These are phyloP conservation scores for Neofusicoccum cordaticola DNA, from an alignment of 2,329 filamentous ascomycete species.

Conservation along the genomic window DNA sequence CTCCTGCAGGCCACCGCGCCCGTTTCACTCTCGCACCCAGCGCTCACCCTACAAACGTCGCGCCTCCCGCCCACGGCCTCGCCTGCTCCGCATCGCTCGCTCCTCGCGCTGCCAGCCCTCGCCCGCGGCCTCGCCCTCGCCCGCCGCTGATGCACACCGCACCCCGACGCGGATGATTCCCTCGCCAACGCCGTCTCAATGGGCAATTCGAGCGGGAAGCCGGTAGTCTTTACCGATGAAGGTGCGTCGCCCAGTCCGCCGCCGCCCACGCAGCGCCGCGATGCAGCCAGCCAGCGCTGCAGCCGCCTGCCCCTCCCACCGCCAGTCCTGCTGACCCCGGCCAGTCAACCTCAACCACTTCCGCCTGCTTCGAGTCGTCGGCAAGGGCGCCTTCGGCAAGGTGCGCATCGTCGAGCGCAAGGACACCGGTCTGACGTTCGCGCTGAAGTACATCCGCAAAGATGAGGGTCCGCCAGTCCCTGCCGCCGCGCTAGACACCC, in stretches of 20 bases:
- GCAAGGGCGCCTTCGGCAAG: conserved; percentile 96
- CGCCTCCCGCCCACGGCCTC: conserved; percentile 1
- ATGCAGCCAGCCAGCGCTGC: neutral
- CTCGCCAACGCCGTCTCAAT: conserved; percentile 49
- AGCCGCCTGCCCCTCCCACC: neutral
- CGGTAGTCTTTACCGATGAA: conserved; percentile 88
- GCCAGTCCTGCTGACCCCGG: conserved; percentile 22
- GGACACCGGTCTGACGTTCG: conserved; percentile 90
- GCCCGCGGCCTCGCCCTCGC: neutral
- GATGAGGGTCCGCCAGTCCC: conserved; percentile 75
- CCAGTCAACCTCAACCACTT: conserved; percentile 97
- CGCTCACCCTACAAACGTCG: conserved; percentile 15
- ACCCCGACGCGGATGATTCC: conserved; percentile 16
- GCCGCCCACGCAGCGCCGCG: neutral
- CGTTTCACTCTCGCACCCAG: conserved; percentile 15
- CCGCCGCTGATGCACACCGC: conserved; percentile 7
- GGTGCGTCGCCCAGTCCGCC: conserved; percentile 54
- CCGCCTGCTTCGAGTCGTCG: conserved; percentile 88
- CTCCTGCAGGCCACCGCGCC: conserved; percentile 15
- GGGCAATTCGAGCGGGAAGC: conserved; percentile 95
- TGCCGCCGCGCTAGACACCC: conserved; percentile 16
- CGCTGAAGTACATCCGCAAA: conserved; percentile 96
- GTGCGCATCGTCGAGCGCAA: conserved; percentile 98
- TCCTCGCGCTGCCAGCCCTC: neutral
- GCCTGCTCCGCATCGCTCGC: conserved; percentile 6